Conservation (phyloP, 2,329 filamentous ascomycete species). For the Diaporthe citriasiana region DNA sequence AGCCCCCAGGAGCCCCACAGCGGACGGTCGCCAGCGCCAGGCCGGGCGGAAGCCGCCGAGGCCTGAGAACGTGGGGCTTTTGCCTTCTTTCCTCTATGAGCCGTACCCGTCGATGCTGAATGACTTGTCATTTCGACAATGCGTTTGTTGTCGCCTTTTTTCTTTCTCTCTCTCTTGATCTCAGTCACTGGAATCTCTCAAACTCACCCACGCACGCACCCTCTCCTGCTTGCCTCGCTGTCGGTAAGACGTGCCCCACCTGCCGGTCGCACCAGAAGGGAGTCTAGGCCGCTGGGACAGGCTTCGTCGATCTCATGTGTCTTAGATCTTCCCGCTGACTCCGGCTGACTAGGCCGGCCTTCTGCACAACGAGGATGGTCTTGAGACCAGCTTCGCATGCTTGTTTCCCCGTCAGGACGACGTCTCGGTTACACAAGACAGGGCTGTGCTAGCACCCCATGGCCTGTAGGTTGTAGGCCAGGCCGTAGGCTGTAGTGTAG, state of each 20-base stretch:
- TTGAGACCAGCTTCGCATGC: conserved; percentile 27
- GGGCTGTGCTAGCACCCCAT: neutral
- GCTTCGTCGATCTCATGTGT: conserved; percentile 26
- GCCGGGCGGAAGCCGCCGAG: conserved; percentile 38
- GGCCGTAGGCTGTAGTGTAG: neutral
- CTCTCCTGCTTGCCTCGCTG: neutral
- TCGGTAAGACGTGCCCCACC: neutral
- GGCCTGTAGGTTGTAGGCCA: neutral
- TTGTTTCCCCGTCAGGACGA: conserved; percentile 17
- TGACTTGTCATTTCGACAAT: conserved; percentile 27
- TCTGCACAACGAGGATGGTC: conserved; percentile 26
- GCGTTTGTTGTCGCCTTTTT: neutral
- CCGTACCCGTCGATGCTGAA: conserved; percentile 11
- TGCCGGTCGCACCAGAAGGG: conserved; percentile 11
- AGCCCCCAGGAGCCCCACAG: conserved; percentile 31
- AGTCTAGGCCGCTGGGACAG: conserved; percentile 22
- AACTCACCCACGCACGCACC: neutral
- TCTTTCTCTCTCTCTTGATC: neutral
- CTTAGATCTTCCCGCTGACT: conserved; percentile 32
- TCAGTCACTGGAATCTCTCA: neutral
- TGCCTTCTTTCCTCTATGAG: neutral
- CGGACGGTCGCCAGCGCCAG: conserved; percentile 37
- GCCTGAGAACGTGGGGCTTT: conserved; percentile 19
- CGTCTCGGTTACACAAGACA: conserved; percentile 39
- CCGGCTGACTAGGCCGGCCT: conserved; percentile 21